Evolutionary conservation across 164 flowering plant species (phyloP), one percentile per base, ranked within the genome.

Genomic region (Nymphaea thermarum): DNA sequence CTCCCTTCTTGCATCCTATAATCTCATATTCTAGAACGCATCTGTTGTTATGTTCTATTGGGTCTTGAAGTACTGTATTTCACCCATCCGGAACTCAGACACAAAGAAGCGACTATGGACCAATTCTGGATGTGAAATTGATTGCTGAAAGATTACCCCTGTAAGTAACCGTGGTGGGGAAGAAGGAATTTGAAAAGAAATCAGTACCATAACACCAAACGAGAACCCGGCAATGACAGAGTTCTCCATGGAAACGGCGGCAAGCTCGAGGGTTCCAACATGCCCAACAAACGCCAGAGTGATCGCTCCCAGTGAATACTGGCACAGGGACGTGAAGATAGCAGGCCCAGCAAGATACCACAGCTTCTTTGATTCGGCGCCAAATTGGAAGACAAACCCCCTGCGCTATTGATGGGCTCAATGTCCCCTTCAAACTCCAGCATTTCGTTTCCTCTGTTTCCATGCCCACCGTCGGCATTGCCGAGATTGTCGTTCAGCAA

Each of bases 161-260:
- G 36, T 25, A 25, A 25, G 36, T 25, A 25, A 25, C 36, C 36
- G 1, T 25, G 36, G 36, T 25, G 36, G 0, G 36, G 36, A 25
- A 25, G 36, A 25, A 25, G 36, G 36, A 25, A 25, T 0, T 25
- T 25, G 36, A 25, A 14, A 65, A 6, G 17, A 11, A 66, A 5
- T 6, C 15, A 36, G 43, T 68, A 73, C 76, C 76, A 73, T 69
- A 43, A 69, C 43, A 7, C 76, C 76, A 6, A 69, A 73, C 59
- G 70, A 69, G 59, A 73, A 73, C 61, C 76, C 76, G 17, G 76
- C 76, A 53, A 73, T 66, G 44, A 73, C 72, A 16, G 76, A 69
- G 64, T 73, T 73, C 59, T 69, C 76, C 41, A 73, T n/a, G 62
- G 76, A 69, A 65, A 73, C 62, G 18, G 76, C 76, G 10, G 76